These are phyloP conservation scores for Ensete glaucum DNA, from an alignment of 176 grass and related monocot species.

Conservation along the genomic window DNA sequence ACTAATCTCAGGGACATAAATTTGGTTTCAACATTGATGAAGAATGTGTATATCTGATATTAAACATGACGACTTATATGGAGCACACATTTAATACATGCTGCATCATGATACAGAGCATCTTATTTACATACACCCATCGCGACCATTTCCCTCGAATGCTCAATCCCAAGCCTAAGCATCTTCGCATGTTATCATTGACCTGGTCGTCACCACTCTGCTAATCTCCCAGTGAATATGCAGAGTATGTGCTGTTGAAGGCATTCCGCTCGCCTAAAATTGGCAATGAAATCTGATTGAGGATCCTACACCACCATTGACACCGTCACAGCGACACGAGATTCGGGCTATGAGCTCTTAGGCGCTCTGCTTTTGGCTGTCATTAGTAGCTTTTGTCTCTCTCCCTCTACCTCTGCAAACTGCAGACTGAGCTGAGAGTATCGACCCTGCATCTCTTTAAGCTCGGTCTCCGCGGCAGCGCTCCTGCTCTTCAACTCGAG, in stretches of 20 bases:
- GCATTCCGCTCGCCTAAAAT: too few species aligned
- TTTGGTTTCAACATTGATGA: background rate
- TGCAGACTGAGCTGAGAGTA: slow-evolving; percentile 91
- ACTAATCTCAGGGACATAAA: too few species aligned
- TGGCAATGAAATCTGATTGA: background rate
- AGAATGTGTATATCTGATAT: background rate
- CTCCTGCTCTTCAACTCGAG: slow-evolving; percentile 69
- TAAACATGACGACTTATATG: background rate
- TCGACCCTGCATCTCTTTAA: slow-evolving; percentile 83
- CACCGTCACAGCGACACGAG: background rate
- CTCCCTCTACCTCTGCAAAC: slow-evolving; percentile 83
- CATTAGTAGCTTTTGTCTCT: slow-evolving; percentile 80
- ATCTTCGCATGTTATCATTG: background rate
- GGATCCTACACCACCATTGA: too few species aligned
- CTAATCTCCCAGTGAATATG: background rate
- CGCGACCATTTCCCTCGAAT: background rate
- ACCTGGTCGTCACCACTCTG: background rate
- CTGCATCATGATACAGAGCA: background rate
- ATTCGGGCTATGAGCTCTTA: slow-evolving; percentile 28
- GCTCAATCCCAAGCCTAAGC: background rate
- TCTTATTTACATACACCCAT: slow-evolving; percentile 10
- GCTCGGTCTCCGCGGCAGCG: slow-evolving; percentile 45
- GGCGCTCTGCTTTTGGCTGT: slow-evolving; percentile 47
- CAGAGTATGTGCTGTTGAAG: too few species aligned
- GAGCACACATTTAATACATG: slow-evolving; percentile 5